Evolutionary conservation across 495 filamentous ascomycete genomes (phyloP).

Genomic region (Astrocystis sublimbata): DNA sequence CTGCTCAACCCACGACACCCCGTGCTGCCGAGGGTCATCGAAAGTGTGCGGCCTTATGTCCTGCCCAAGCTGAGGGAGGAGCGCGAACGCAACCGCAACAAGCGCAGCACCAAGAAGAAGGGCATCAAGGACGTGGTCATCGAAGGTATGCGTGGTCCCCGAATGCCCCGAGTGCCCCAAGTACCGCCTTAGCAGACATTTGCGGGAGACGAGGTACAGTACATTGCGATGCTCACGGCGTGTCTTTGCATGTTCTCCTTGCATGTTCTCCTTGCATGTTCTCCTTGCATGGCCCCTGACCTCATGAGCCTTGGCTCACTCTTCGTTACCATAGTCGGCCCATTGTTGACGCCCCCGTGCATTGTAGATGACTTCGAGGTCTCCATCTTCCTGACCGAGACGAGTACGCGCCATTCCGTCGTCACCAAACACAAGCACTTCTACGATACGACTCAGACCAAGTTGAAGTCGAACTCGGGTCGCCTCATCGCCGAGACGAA

Average conservation of each 20-base stretch:
- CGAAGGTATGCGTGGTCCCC: slow-evolving; percentile 58
- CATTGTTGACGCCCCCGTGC: slow-evolving; percentile 25
- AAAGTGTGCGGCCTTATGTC: slow-evolving; percentile 78
- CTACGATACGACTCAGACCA: slow-evolving; percentile 53
- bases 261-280: too few relatives aligned
- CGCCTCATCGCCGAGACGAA: slow-evolving; percentile 59
- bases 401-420: slow-evolving; percentile 81
- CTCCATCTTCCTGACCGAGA: slow-evolving; percentile 87
- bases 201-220: slow-evolving; percentile 19
- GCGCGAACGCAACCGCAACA: slow-evolving; percentile 65
- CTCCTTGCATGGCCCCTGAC: slow-evolving; percentile 13
- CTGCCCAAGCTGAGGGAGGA: slow-evolving; percentile 90
- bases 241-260: too few relatives aligned
- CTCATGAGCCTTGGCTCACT: background rate
- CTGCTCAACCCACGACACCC: slow-evolving; percentile 71
- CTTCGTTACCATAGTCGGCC: background rate
- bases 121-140: slow-evolving; percentile 85
- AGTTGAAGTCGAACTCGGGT: slow-evolving; percentile 57
- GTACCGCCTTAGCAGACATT: background rate
- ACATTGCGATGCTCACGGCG: slow-evolving; percentile 6
- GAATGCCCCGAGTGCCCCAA: background rate
- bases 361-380: slow-evolving; percentile 89
- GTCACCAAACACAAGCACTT: slow-evolving; percentile 80
- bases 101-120: slow-evolving; percentile 62
- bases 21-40: slow-evolving; percentile 77